Percentiles rank a stretch among this genome's conserved stretches.
Evolutionary conservation across 495 filamentous ascomycete genomes (phyloP).

Genomic region (Paragyromitra xinjiangensis): DNA sequence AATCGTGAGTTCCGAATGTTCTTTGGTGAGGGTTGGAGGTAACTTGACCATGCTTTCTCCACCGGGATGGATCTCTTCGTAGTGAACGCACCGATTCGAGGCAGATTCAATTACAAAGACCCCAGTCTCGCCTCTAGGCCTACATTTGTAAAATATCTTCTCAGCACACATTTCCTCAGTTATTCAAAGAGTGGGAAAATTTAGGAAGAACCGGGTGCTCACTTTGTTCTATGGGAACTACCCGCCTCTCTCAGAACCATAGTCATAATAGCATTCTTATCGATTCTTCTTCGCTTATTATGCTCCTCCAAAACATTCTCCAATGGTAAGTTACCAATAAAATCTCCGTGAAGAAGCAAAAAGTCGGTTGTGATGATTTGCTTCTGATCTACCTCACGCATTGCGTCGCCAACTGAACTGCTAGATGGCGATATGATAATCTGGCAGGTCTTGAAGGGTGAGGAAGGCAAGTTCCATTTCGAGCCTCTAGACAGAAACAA

Average conservation of each 20-base stretch:
- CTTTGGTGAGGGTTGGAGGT: constrained; percentile 74
- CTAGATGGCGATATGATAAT: constrained; percentile 87
- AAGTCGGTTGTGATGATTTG: constrained; percentile 90
- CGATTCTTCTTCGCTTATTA: constrained; percentile 77
- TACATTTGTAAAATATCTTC: constrained; percentile 7
- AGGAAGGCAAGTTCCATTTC: constrained; percentile 73
- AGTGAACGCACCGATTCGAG: constrained; percentile 86
- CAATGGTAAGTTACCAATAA: constrained; percentile 89
- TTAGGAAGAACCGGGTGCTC: neutral
- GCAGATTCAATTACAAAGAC: constrained; percentile 86
- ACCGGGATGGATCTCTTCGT: constrained; percentile 74
- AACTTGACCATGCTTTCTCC: constrained; percentile 59
- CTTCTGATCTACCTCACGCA: constrained; percentile 90
- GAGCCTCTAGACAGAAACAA: constrained; percentile 63
- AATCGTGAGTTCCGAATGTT: constrained; percentile 75
- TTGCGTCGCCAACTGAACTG: constrained; percentile 87
- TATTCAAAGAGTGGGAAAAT: neutral
- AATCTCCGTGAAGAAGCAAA: constrained; percentile 88
- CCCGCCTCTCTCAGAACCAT: constrained; percentile 86
- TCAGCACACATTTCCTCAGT: constrained; percentile 7
- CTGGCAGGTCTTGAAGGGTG: constrained; percentile 84
- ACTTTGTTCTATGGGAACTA: constrained; percentile 75
- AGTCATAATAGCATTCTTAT: constrained; percentile 98
- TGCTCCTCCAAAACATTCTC: constrained; percentile 81
- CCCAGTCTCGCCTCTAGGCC: constrained; percentile 72